A percentile compares a stretch with the other conserved stretches of the same genome.
Evolutionary conservation across 2,329 filamentous ascomycete genomes (phyloP).

Genomic region (Aureobasidium namibiae): DNA sequence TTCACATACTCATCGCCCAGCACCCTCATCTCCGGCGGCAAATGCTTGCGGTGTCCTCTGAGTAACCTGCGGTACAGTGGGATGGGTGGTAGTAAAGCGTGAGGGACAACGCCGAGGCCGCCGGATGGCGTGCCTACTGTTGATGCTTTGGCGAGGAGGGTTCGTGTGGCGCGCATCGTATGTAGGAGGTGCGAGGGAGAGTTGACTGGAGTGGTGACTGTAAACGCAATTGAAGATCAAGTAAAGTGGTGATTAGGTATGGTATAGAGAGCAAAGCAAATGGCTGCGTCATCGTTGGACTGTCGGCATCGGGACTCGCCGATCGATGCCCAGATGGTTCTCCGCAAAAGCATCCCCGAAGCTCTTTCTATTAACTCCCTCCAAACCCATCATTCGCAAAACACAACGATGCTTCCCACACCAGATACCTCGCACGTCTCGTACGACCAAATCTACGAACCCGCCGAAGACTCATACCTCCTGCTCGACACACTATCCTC

Average conservation of each 20-base stretch:
- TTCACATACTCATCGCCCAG: constrained; percentile 92
- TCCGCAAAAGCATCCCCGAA: constrained; percentile 3
- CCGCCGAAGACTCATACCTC: constrained; percentile 91
- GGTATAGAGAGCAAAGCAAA: not conserved
- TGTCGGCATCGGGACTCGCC: not conserved
- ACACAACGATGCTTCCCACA: constrained; percentile 71
- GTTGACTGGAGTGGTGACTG: too few relatives aligned
- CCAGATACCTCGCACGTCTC: constrained; percentile 87
- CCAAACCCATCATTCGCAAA: not conserved
- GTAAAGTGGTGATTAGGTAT: too few relatives aligned
- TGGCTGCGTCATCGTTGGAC: constrained; percentile 6
- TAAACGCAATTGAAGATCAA: too few relatives aligned
- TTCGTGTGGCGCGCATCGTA: constrained; percentile 19
- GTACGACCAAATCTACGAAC: constrained; percentile 85
- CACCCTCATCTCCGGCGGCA: constrained; percentile 65
- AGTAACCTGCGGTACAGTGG: constrained; percentile 82
- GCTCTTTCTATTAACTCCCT: not conserved
- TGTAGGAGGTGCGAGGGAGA: too few relatives aligned
- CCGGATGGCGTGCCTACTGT: constrained; percentile 24
- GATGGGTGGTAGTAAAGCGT: constrained; percentile 77
- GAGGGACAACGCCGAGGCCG: constrained; percentile 37
- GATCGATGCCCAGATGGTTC: constrained; percentile 2
- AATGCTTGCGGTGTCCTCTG: constrained; percentile 71
- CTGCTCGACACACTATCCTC: constrained; percentile 86
- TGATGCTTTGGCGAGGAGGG: constrained; percentile 27